These are phyloP conservation scores for Leishmania gerbilli DNA, from an alignment of 208 protist genomes.

Conservation along the genomic window DNA sequence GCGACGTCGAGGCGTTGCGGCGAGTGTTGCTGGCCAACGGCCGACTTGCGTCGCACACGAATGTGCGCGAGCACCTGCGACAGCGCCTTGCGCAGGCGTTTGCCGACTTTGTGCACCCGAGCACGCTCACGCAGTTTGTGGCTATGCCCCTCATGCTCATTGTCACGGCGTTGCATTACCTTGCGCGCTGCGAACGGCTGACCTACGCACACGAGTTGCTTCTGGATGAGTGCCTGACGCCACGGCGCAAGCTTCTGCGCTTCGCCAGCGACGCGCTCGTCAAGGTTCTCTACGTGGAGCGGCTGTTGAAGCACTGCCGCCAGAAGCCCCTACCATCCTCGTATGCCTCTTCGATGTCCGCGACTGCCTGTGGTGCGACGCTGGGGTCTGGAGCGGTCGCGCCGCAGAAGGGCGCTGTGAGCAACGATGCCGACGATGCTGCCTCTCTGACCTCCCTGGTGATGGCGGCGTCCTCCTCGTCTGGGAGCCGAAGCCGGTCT, in stretches of 20 bases:
- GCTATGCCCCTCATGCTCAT: constrained; percentile 75
- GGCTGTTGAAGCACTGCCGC: constrained; percentile 44
- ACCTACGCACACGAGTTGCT: constrained; percentile 65
- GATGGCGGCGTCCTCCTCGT: constrained; percentile 20
- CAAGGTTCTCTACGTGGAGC: constrained; percentile 63
- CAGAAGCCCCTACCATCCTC: constrained; percentile 9
- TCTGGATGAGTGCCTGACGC: constrained; percentile 20
- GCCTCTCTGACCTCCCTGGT: constrained; percentile 26
- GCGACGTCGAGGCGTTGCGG: constrained; percentile 33
- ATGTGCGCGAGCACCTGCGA: constrained; percentile 51
- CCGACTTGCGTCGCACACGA: constrained; percentile 34
- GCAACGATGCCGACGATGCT: constrained; percentile 5
- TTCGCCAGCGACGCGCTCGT: constrained; percentile 69
- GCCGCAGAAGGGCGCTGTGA: not conserved
- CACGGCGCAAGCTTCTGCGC: constrained; percentile 47
- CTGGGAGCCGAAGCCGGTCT: constrained; percentile 3
- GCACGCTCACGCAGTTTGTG: constrained; percentile 24
- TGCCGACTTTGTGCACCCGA: constrained; percentile 26
- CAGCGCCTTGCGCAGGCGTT: constrained; percentile 31
- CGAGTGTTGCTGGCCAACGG: constrained; percentile 49
- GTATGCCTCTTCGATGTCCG: not conserved
- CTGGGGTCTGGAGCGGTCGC: too few species aligned
- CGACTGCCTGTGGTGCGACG: not conserved
- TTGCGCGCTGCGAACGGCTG: constrained; percentile 31
- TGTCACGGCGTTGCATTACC: constrained; percentile 48